These are phyloP conservation scores for Zymoseptoria brevis DNA, from an alignment of 2,329 filamentous ascomycete genomes.

Conservation along the genomic window DNA sequence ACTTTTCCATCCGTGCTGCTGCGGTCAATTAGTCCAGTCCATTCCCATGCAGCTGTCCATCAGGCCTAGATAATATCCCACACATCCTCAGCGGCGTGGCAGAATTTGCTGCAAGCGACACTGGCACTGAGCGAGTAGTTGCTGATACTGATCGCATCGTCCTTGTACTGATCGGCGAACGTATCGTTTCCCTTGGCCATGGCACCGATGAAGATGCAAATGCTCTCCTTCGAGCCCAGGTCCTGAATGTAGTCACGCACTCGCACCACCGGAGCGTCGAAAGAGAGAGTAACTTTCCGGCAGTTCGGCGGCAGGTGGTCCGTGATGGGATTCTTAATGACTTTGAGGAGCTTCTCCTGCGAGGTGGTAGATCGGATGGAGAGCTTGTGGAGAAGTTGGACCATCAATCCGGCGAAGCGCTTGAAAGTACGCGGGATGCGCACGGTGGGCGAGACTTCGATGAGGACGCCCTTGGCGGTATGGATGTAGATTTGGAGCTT, in stretches of 20 bases:
- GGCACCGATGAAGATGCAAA: slow-evolving; percentile 94
- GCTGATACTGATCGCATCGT: slow-evolving; percentile 97
- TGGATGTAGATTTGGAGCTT: slow-evolving; percentile 98
- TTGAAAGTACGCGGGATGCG: slow-evolving; percentile 98
- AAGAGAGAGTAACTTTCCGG: slow-evolving; percentile 93
- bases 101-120: slow-evolving; percentile 99
- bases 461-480: slow-evolving; percentile 92
- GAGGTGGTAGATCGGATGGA: slow-evolving; percentile 95
- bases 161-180: slow-evolving; percentile 89
- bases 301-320: slow-evolving; percentile 95
- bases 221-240: slow-evolving; percentile 75
- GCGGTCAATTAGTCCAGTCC: not conserved
- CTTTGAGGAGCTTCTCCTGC: slow-evolving; percentile 92
- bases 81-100: slow-evolving; percentile 91
- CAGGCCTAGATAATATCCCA: slow-evolving; percentile 76
- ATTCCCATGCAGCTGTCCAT: not conserved
- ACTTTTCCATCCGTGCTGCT: not conserved
- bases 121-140: slow-evolving; percentile 96
- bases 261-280: slow-evolving; percentile 79
- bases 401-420: slow-evolving; percentile 97
- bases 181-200: slow-evolving; percentile 97
- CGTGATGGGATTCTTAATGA: slow-evolving; percentile 96
- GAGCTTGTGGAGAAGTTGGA: slow-evolving; percentile 88
- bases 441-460: slow-evolving; percentile 96
- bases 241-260: slow-evolving; percentile 82